Evolutionary conservation across 345 rosid species (phyloP), one percentile per base, ranked within the genome.

Genomic region (Cardamine chenopodiifolia): DNA sequence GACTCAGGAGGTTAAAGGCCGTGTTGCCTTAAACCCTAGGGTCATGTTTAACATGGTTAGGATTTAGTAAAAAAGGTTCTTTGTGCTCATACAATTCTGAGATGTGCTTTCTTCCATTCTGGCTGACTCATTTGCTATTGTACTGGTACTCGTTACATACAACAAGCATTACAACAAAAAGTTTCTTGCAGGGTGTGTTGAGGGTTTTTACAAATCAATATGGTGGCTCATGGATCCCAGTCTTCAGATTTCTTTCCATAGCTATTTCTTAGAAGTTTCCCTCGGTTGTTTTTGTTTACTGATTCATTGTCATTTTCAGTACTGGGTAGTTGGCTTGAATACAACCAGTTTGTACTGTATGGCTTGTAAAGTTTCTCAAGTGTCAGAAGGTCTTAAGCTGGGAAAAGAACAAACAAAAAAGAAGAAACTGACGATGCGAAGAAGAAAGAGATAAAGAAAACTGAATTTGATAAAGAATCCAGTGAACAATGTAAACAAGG

Each of bases 141-240:
- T 44, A 19, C 72, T 66, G 49, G 19, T 34, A 34, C 44, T 64
- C 40, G 20, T 53, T 45, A n/a, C 20, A 62, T 53, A 35, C 22
- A 25, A 44, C 49, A 54, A 1, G 40, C 57, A n/a, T 53, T 59
- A 55, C 34, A 66, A 73, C 71, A 55, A 75, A 15, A 35, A 11
- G 31, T 4, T 61, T 31, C 39, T 19, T 86, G 80, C 74, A 90
- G 98, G 97, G 97, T 35, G 78, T 90, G 55, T 75, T 95, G 82
- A 84, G 91, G 80, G 86, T 83, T 58, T 89, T 80, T 72, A 84
- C 93, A 25, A 81, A 77, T 76, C 87, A 90, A 71, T 92, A 52
- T 83, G 98, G 94, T 73, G 99, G 98, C 81, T 85, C 85, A 63
- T 95, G 99, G 99, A 81, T 90, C 79, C 99, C 99, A 19, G 81